A percentile compares a stretch with the other conserved stretches of the same genome.
These are phyloP conservation scores for Sisymbrium irio DNA, from an alignment of 345 rosid genomes.

Conservation along the genomic window DNA sequence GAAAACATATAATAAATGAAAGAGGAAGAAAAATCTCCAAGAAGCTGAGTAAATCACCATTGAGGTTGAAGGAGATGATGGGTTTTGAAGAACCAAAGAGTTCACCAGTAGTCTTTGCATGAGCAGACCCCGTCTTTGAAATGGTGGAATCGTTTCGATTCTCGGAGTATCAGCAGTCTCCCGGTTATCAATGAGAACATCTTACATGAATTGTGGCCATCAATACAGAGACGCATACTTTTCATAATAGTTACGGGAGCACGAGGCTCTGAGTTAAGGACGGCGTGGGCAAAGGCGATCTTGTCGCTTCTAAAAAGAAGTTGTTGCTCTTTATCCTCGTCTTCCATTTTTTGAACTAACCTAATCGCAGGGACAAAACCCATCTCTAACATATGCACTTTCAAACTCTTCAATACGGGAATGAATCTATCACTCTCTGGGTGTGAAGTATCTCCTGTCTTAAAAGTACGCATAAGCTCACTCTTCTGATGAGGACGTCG, in stretches of 20 bases:
- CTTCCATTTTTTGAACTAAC: conserved; percentile 50
- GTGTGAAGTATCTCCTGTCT: conserved; percentile 71
- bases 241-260: conserved; percentile 46
- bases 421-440: conserved; percentile 51
- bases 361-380: conserved; percentile 62
- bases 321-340: conserved; percentile 71
- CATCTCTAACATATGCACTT: conserved; percentile 66
- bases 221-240: conserved; percentile 63
- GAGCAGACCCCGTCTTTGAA: conserved; percentile 58
- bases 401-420: conserved; percentile 50
- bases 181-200: conserved; percentile 73
- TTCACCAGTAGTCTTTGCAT: conserved; percentile 71
- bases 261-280: conserved; percentile 48
- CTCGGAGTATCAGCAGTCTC: conserved; percentile 54
- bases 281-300: conserved; percentile 55
- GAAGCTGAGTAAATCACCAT: neutral
- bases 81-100: neutral
- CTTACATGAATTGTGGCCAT: conserved; percentile 67
- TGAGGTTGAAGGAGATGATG: neutral
- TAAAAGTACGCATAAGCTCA: conserved; percentile 44
- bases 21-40: neutral
- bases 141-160: conserved; percentile 60
- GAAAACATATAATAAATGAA: neutral
- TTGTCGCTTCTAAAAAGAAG: conserved; percentile 71
- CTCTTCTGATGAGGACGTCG: neutral